Evolutionary conservation across 768 basidiomycete species (phyloP), one percentile per base, ranked within the genome.

Genomic region (Lepiota venenata): DNA sequence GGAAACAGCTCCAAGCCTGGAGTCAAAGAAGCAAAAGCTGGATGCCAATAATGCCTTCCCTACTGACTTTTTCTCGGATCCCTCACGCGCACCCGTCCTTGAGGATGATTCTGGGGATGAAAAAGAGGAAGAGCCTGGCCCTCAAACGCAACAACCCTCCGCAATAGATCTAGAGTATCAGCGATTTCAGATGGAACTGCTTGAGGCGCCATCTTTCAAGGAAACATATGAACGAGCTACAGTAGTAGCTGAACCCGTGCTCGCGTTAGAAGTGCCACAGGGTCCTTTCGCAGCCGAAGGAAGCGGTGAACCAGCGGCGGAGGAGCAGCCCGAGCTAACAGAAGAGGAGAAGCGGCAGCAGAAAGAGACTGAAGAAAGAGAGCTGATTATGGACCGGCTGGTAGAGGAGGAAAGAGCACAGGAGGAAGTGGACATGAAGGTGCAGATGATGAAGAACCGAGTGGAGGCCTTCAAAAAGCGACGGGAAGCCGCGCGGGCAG

Each of bases 351-450:
- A 66, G 48, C 74, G 80, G 61, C 69, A 68, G 60, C 67, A 71
- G 60, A 85, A 76, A 66, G 84, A 85, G 61, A 74, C 74, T 63
- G 89, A 92, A 20, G 91, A 93, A 50, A 76, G 81, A 46, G 90
- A 93, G 60, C 69, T 92, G 56, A 92, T 93, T 41, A 88, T 93
- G 85, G 91, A 92, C 68, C 78, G 91, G 51, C 68, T 93, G 44
- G 55, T 91, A 66, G 91, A 92, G 27, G 91, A 93, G 70, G 91
- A 93, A 66, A 78, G 84, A 52, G 86, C 85, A 29, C 91, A 93
- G 72, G 91, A 93, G 64, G 91, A 93, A 64, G 91, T 90, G 4
- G 91, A 93, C 64, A 83, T 83, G 72, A 83, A 82, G 49, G 90
- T 91, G 9, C 64, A 66, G 8, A 60, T 77, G 40, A 76, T 93